Evolutionary conservation across 1,139 yeast genomes (phyloP).

Genomic region (Taphrina populina): DNA sequence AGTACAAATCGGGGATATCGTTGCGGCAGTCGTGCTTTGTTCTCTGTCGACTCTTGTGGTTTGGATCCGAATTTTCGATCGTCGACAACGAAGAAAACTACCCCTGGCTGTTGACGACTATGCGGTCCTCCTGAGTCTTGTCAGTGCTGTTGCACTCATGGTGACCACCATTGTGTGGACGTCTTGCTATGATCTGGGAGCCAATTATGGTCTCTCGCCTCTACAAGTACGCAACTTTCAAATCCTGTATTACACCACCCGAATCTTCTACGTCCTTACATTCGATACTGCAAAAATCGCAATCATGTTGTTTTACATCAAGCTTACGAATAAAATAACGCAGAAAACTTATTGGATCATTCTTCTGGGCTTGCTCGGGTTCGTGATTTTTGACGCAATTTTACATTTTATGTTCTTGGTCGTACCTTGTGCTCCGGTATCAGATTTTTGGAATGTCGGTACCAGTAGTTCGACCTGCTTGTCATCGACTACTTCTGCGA

Average conservation of each 20-base stretch:
- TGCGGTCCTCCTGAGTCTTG: constrained; percentile 4
- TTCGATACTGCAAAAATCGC: constrained; percentile 25
- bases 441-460: constrained; percentile 12
- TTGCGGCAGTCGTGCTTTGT: background rate
- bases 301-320: constrained; percentile 21
- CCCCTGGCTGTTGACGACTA: constrained; percentile 19
- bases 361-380: constrained; percentile 9
- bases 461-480: constrained; percentile 1
- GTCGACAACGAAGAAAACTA: background rate
- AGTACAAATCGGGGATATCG: constrained; percentile 13
- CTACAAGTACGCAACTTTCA: background rate
- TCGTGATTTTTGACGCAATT: constrained; percentile 10
- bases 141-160: background rate
- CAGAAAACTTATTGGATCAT: constrained; percentile 18
- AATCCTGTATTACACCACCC: constrained; percentile 10
- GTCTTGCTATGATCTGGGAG: constrained; percentile 10
- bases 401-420: constrained; percentile 19
- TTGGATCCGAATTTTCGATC: constrained; percentile 20
- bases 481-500: background rate
- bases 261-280: constrained; percentile 20
- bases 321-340: constrained; percentile 9
- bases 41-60: constrained; percentile 19
- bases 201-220: background rate
- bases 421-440: constrained; percentile 23
- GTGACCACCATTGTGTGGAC: constrained; percentile 25